Base-by-base conservation (phyloP, 257 asterid genomes). In the Misopates orontium region DNA sequence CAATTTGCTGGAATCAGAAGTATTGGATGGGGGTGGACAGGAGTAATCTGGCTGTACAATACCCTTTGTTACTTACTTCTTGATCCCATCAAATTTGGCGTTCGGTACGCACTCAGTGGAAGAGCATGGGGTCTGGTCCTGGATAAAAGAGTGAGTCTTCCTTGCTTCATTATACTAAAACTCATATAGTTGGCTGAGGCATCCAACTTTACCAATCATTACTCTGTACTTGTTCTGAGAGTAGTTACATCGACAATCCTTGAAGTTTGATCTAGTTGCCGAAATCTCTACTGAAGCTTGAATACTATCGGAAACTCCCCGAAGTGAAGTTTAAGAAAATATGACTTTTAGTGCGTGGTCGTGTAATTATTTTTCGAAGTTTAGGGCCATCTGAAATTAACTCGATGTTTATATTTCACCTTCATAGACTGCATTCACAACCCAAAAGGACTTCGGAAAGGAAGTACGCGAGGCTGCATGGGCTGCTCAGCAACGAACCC, bases 381-480 rank as follows among this genome's bases (percentile, higher is more conserved):
- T n/a, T n/a, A n/a, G n/a, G n/a, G n/a, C n/a, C n/a, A 32, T 53
- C 40, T 47, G 19, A 63, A n/a, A 28, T 50, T 7, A 15, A 41
- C 50, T 28, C 15, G 49, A 12, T 17, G 42, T 40, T 10, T 21
- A 41, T 44, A 3, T 28, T 48, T 68, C 39, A 10, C 60, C 13
- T 62, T 10, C 31, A 22, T 77, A 82, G 87, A 76, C 82, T 73
- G 87, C 87, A 15, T 75, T 82, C 59, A 71, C 73, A 51, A 73
- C 80, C 18, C 66, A 70, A 67, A 82, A 82, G 64, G 81, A 82
- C 75, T 85, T 81, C 10, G 96, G 83, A 55, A 79, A 25, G 67
- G 85, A 73, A 74, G 82, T 72, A 19, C 75, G 93, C 0, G 90
- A 87, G 62, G 90, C 87, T 47, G 89, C 88, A 50, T 87, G 93